Evolutionary conservation across 169 alveolate genomes (phyloP).

Genomic region (Eimeria maxima): DNA sequence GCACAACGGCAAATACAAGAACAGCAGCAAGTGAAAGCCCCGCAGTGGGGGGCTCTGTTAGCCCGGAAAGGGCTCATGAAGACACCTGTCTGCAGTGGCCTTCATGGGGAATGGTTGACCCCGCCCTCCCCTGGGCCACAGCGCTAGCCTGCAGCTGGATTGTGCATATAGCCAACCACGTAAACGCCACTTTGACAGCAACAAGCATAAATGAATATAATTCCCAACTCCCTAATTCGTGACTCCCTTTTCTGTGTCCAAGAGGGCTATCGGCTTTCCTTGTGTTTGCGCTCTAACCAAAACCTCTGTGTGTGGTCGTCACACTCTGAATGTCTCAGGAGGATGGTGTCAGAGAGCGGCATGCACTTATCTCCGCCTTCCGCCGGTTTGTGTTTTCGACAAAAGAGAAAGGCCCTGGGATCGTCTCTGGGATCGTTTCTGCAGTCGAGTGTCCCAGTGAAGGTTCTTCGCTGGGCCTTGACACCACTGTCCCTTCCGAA

Average conservation of each 20-base stretch:
- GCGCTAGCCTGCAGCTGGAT: conserved; percentile 70
- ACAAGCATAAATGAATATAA: not conserved
- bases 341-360: conserved; percentile 61
- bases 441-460: conserved; percentile 32
- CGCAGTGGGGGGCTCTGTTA: not conserved
- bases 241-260: not conserved
- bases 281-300: not conserved
- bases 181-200: not conserved
- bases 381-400: conserved; percentile 26
- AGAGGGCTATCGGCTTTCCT: not conserved
- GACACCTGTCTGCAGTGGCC: not conserved
- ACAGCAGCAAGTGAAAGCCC: not conserved
- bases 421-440: conserved; percentile 6
- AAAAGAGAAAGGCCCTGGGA: not conserved
- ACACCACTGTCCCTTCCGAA: conserved; percentile 60
- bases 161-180: conserved; percentile 58
- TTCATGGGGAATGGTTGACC: not conserved
- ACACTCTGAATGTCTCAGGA: not conserved
- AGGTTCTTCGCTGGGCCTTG: conserved; percentile 10
- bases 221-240: not conserved
- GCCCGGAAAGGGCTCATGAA: not conserved
- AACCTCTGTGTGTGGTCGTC: not conserved
- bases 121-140: conserved; percentile 47
- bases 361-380: conserved; percentile 52
- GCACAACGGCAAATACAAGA: not conserved